A percentile compares a stretch with the other conserved stretches of the same genome.
These are phyloP conservation scores for Lolium perenne DNA, from an alignment of 176 grass and related monocot species.

Conservation along the genomic window DNA sequence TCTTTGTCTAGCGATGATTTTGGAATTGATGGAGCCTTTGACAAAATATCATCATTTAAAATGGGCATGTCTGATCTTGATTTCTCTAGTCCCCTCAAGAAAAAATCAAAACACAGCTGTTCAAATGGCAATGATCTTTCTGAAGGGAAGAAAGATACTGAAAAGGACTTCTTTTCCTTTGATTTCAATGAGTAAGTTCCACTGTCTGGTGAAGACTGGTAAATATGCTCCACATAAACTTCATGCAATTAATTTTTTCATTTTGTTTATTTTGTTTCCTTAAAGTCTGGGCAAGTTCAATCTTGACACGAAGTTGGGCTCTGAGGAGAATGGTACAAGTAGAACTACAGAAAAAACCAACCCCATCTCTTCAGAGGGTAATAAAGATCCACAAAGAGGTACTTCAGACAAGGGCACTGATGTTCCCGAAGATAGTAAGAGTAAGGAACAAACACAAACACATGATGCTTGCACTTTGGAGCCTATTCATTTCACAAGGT, in stretches of 20 bases:
- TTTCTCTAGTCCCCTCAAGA: conserved; percentile 84
- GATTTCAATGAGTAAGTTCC: conserved; percentile 92
- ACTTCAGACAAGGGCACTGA: conserved; percentile 45
- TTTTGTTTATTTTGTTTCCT: conserved; percentile 49
- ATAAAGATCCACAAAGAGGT: conserved; percentile 54
- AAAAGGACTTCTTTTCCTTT: conserved; percentile 88
- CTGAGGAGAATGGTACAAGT: conserved; percentile 49
- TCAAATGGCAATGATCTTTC: conserved; percentile 60
- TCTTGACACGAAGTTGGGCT: conserved; percentile 61
- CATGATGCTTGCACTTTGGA: conserved; percentile 51
- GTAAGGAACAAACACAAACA: conserved; percentile 40
- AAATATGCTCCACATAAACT: conserved; percentile 20
- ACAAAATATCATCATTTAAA: conserved; percentile 79
- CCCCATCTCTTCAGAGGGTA: conserved; percentile 39
- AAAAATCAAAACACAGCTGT: conserved; percentile 56
- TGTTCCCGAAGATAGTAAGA: conserved; percentile 49
- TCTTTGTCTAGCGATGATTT: conserved; percentile 85
- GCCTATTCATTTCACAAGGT: conserved; percentile 51
- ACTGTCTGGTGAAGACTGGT: conserved; percentile 34
- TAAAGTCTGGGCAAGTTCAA: conserved; percentile 86
- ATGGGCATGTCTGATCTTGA: conserved; percentile 89
- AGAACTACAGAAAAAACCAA: conserved; percentile 42
- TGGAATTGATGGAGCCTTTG: conserved; percentile 83
- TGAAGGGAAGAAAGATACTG: conserved; percentile 61
- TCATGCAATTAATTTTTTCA: conserved; percentile 35